Base-by-base conservation (phyloP, 495 filamentous ascomycete genomes). In the Pseudoneurospora amorphoporcata region DNA sequence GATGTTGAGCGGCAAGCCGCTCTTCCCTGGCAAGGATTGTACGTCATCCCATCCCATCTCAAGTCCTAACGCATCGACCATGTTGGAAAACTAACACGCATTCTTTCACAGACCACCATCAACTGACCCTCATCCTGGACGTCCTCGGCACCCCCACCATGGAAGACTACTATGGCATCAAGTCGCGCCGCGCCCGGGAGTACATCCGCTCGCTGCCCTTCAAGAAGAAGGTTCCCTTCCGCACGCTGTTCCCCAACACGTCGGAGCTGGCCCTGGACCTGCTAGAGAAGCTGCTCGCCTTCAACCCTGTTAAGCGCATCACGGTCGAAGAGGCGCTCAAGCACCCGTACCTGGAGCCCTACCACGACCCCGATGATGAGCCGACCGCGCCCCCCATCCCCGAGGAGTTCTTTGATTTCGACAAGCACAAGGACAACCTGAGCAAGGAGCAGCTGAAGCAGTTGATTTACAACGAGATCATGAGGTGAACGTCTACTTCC, bases 91-190 rank as follows among this genome's bases (percentile, higher is more conserved):
- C 29, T 35, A 43, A 45, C 53, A 38, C 42, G 8, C 19, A 2
- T 29, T 9, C 9, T 8, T 41, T 69, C 23, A 2, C 73, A 98
- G 94, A 99, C 78, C 96, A 99, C 83, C 96, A 99, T 81, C 96
- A 99, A 82, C 87, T 99, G 77, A 99, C 96, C 19, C 87, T 99
- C 47, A 99, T 99, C 78, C 86, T 99, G 74, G 96, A 99, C 76
- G 95, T 99, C 14, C 92, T 99, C 71, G 96, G 96, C 71, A 99
- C 96, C 12, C 96, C 96, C 4, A 99, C 96, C 3, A 99, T 99
- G 96, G 96, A 99, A 81, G 96, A 99, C 78, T 99, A 99, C 87
- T 99, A 99, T 74, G 96, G 96, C 71, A 99, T 99, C 89, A 98
- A 98, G 83, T 99, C 96, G 47, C 92, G 96, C 72, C 92, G 96